Percentiles rank a stretch among this genome's conserved stretches.
phyloP scores from a whole-genome alignment of 176 grass and related monocot species.

The Musa beccarii region DNA sequence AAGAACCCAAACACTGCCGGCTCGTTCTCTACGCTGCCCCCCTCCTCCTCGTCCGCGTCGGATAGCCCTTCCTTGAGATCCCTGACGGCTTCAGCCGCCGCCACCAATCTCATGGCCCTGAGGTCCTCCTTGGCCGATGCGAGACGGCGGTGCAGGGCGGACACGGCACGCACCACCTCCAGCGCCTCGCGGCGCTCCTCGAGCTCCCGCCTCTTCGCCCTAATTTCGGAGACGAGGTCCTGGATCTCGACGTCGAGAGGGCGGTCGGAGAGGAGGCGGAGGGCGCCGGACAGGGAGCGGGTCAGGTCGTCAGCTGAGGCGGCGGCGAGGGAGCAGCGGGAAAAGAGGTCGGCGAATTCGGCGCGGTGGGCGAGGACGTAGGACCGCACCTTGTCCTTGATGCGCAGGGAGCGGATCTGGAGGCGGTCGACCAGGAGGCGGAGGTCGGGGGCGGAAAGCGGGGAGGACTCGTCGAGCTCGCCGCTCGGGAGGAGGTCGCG shows the following conservation, averaged over 20 bases:
- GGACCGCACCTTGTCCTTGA: slow-evolving; percentile 57
- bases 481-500: slow-evolving; percentile 70
- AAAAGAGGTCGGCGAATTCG: slow-evolving; percentile 45
- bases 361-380: slow-evolving; percentile 58
- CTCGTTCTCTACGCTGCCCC: slow-evolving; percentile 2
- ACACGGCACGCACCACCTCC: slow-evolving; percentile 34
- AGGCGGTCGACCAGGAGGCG: slow-evolving; percentile 92
- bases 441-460: slow-evolving; percentile 84
- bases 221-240: slow-evolving; percentile 48
- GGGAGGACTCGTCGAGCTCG: slow-evolving; percentile 60
- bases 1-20: slow-evolving; percentile 63
- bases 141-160: slow-evolving; percentile 38
- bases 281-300: slow-evolving; percentile 35
- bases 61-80: slow-evolving; percentile 43
- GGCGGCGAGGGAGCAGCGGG: slow-evolving; percentile 36
- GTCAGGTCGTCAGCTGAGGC: slow-evolving; percentile 29
- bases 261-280: slow-evolving; percentile 51
- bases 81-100: slow-evolving; percentile 29
- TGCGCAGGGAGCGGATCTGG: slow-evolving; percentile 58
- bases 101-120: slow-evolving; percentile 36
- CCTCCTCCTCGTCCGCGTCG: slow-evolving; percentile 18
- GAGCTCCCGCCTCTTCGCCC: slow-evolving; percentile 43
- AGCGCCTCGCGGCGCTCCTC: slow-evolving; percentile 64
- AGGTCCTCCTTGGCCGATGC: slow-evolving; percentile 43
- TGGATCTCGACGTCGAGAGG: slow-evolving; percentile 59